A percentile compares a stretch with the other conserved stretches of the same genome.
These are phyloP conservation scores for Neurospora africana DNA, from an alignment of 495 filamentous ascomycete species.

Conservation along the genomic window DNA sequence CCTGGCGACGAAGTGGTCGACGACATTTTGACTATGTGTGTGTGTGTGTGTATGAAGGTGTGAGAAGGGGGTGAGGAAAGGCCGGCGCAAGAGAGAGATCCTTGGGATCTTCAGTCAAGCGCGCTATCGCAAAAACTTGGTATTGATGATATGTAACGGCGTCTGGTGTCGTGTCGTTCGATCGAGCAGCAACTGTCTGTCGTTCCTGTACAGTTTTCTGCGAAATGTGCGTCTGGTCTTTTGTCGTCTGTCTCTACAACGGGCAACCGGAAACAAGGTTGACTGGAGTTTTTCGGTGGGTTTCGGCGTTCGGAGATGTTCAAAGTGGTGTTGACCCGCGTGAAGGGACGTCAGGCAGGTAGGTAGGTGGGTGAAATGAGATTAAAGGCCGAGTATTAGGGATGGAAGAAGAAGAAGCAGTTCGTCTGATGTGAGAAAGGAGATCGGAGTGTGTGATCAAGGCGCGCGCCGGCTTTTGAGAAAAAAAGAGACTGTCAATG, in stretches of 20 bases:
- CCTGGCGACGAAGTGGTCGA: conserved; percentile 19
- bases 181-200: not conserved
- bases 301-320: not conserved
- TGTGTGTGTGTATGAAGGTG: not conserved
- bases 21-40: conserved; percentile 13
- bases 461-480: not conserved
- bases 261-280: not conserved
- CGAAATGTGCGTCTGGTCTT: not conserved
- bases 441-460: not conserved
- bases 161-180: not conserved
- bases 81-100: not conserved
- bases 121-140: not conserved
- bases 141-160: not conserved
- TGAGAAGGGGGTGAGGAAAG: not conserved
- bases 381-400: not conserved
- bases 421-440: not conserved
- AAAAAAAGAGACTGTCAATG: not conserved
- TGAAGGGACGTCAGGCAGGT: not conserved
- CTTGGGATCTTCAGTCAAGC: not conserved
- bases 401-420: not conserved
- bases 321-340: not conserved
- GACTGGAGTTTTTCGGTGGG: not conserved
- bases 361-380: not conserved
- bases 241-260: not conserved
- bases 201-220: not conserved